Percentiles rank a stretch among this genome's conserved stretches.
Conservation (phyloP, 225 moss, liverwort and hornwort species). For the Anthoceros angustus region DNA sequence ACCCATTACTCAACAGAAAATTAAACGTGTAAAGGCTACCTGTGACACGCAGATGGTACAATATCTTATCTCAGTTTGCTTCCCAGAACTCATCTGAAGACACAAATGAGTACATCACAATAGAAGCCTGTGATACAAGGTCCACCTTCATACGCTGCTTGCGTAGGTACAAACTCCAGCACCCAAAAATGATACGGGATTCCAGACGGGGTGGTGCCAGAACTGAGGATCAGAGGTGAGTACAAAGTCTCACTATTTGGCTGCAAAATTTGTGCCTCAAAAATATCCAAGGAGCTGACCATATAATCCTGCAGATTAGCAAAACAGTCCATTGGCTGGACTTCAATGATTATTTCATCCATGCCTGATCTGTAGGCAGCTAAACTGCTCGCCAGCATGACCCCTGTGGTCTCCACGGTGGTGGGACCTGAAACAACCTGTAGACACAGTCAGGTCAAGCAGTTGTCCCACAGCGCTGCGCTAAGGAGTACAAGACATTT, state of each 20-base stretch:
- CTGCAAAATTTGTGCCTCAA: constrained; percentile 30
- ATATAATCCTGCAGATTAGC: constrained; percentile 33
- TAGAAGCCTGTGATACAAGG: neutral
- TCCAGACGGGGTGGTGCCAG: constrained; percentile 14
- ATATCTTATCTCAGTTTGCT: too few species aligned
- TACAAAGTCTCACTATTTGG: constrained; percentile 31
- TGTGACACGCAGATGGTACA: neutral
- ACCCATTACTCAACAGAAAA: constrained; percentile 35
- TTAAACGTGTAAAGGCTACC: constrained; percentile 18
- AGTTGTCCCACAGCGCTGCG: too few species aligned
- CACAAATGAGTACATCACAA: neutral
- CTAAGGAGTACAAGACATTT: too few species aligned
- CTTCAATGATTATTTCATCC: constrained; percentile 25
- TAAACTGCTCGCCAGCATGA: neutral
- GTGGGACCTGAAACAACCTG: constrained; percentile 16
- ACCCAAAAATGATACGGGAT: constrained; percentile 21
- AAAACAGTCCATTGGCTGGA: constrained; percentile 28
- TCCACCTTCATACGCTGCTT: constrained; percentile 22
- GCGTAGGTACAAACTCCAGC: constrained; percentile 24
- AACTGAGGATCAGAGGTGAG: constrained; percentile 17
- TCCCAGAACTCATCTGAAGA: too few species aligned
- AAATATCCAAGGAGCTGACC: constrained; percentile 17
- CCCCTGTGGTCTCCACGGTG: constrained; percentile 18
- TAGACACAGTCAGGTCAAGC: neutral
- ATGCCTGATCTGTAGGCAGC: constrained; percentile 20